Base-by-base conservation (phyloP, 208 protist species). In the Herpetomonas samuelpessoai region DNA sequence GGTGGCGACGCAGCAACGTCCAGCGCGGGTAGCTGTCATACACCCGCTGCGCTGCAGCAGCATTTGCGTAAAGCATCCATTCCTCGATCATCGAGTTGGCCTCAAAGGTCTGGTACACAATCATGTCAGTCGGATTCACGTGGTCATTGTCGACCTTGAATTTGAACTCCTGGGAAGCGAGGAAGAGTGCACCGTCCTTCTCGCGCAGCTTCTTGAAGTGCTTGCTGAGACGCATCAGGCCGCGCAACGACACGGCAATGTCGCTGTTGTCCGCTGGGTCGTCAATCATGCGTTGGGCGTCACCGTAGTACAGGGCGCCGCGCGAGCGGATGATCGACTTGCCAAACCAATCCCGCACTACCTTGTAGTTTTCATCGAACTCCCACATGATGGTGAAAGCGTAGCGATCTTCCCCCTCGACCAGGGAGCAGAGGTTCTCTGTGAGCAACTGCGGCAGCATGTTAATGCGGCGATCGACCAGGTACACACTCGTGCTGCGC, bases 51-150 rank as follows among this genome's bases (percentile, higher is more conserved):
- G 96, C 93, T 3, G 93, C 97, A 2, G 85, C 88, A 35, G 87
- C 82, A 68, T 98, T 98, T n/a, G 95, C 97, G 63, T 97, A 94
- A 46, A 98, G 78, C 97, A 98, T 98, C 82, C 96, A 98, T 66
- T 98, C 95, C 74, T 98, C 97, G 66, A 98, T 95, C 83, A 98
- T 88, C 22, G 92, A 97, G 64, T 97, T 97, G 6, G 95, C 93
- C 60, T 97, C 90, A 56, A 95, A 88, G 0, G 80, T 90, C 69
- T 93, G 75, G 69, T 98, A 97, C 28, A 81, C 62, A 55, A 94
- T 72, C 79, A 98, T 94, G 62, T 94, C 84, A 1, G 91, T 93
- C 30, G 88, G 79, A 58, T 91, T 93, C 4, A 92, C 73, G 58
- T 95, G 83, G 52, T 92, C 73, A 56, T 92, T 91, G 71, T 94